Evolutionary conservation across 768 basidiomycete species (phyloP).

Genomic region (Pisolithus sp.): DNA sequence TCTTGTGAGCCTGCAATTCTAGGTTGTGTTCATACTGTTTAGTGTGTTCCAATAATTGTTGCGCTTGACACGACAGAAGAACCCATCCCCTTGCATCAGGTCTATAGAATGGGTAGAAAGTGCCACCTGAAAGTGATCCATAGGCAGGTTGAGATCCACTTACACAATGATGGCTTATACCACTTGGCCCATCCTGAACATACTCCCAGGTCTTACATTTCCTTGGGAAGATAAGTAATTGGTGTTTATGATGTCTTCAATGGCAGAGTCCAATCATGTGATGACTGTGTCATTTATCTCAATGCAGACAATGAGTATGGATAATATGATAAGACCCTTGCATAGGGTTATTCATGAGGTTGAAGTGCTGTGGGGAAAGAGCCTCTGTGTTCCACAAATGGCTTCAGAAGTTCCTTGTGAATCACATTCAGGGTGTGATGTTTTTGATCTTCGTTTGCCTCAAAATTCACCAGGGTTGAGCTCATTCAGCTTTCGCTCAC

Average conservation of each 20-base stretch:
- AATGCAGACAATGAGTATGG: conserved; percentile 59
- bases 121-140: conserved; percentile 62
- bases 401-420: conserved; percentile 73
- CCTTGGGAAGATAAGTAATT: conserved; percentile 51
- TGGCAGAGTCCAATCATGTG: conserved; percentile 86
- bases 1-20: conserved; percentile 74
- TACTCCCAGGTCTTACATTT: conserved; percentile 34
- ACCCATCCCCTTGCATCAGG: conserved; percentile 53
- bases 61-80: conserved; percentile 50
- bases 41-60: conserved; percentile 63
- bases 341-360: conserved; percentile 66
- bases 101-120: conserved; percentile 67
- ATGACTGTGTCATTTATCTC: conserved; percentile 35
- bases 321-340: conserved; percentile 79
- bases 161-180: conserved; percentile 73
- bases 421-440: conserved; percentile 87
- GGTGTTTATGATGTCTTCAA: conserved; percentile 72
- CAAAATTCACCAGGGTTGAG: conserved; percentile 92
- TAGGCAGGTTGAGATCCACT: conserved; percentile 54
- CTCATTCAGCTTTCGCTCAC: conserved; percentile 75
- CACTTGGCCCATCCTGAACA: conserved; percentile 74
- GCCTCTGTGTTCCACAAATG: conserved; percentile 72
- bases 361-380: conserved; percentile 50
- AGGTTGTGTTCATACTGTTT: conserved; percentile 59
- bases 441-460: conserved; percentile 79